Evolutionary conservation across 2,329 filamentous ascomycete genomes (phyloP).

Genomic region (Botrytis cinerea): DNA sequence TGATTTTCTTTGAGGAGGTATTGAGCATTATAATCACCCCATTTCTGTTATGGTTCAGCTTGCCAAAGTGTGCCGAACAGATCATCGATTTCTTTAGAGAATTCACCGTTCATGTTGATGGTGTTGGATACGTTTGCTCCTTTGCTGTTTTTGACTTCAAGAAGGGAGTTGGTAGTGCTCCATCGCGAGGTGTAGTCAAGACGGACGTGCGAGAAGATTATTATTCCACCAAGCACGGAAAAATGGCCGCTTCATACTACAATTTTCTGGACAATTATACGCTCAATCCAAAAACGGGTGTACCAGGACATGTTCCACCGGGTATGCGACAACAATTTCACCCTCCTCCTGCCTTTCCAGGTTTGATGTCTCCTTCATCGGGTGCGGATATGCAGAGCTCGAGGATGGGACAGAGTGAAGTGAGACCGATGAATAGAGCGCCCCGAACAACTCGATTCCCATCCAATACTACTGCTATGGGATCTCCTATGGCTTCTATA

Average conservation of each 20-base stretch:
- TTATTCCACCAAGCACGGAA: constrained; percentile 91
- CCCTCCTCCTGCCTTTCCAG: constrained; percentile 74
- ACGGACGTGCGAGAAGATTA: constrained; percentile 81
- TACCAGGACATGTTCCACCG: constrained; percentile 61
- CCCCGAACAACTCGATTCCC: constrained; percentile 49
- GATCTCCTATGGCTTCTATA: constrained; percentile 67
- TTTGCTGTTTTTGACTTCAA: constrained; percentile 98
- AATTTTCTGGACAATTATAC: constrained; percentile 93
- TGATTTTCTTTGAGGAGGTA: constrained; percentile 91
- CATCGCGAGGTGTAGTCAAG: constrained; percentile 42
- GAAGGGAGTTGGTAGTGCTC: constrained; percentile 64
- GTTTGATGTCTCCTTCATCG: constrained; percentile 63
- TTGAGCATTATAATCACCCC: constrained; percentile 91
- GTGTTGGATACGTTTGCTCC: constrained; percentile 92
- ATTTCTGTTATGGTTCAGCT: constrained; percentile 80
- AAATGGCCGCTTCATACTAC: constrained; percentile 97
- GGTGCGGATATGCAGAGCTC: constrained; percentile 58
- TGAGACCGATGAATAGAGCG: constrained; percentile 47
- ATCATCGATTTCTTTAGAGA: constrained; percentile 98
- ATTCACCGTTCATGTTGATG: constrained; percentile 95
- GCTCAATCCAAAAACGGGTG: constrained; percentile 68
- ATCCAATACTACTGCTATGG: constrained; percentile 39
- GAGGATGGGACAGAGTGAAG: constrained; percentile 50
- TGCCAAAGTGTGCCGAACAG: constrained; percentile 86
- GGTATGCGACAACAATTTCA: constrained; percentile 64